Percentiles rank a stretch among this genome's conserved stretches.
Evolutionary conservation across 305 asterid genomes (phyloP).

Genomic region (Solanum hybrid): DNA sequence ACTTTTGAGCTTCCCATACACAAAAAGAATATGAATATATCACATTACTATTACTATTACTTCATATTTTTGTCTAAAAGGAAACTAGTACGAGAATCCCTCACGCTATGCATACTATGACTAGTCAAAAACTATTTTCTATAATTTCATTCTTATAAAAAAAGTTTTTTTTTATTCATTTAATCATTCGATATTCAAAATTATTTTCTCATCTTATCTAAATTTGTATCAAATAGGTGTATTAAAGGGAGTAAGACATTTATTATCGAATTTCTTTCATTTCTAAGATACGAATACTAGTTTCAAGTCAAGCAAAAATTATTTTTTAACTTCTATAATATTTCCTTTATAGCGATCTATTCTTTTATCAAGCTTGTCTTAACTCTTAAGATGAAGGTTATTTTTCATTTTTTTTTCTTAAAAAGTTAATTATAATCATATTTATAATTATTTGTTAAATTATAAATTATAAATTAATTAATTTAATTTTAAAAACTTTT

Average conservation of each 20-base stretch:
- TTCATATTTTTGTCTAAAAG: background rate
- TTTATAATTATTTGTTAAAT: no score
- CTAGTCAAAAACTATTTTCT: background rate
- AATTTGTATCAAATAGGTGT: background rate
- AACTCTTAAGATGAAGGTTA: background rate
- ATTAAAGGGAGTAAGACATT: background rate
- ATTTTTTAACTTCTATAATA: background rate
- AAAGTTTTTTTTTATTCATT: rapidly evolving
- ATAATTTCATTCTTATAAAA: background rate
- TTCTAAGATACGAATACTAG: background rate
- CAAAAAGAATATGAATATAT: conserved; percentile 1
- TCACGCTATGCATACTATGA: background rate
- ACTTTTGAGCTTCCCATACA: conserved; percentile 2
- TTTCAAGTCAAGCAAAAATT: background rate
- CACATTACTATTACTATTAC: background rate
- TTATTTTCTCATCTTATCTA: background rate
- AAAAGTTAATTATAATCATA: no score
- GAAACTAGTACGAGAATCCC: conserved; percentile 25
- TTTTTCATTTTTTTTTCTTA: no score
- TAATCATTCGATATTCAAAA: background rate
- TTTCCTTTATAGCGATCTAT: no score
- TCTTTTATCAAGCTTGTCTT: no score
- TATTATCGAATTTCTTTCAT: background rate
- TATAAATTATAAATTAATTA: no score
- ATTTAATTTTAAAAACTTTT: no score